Evolutionary conservation across 208 protist genomes (phyloP).

Genomic region (Strigomonas culicis): DNA sequence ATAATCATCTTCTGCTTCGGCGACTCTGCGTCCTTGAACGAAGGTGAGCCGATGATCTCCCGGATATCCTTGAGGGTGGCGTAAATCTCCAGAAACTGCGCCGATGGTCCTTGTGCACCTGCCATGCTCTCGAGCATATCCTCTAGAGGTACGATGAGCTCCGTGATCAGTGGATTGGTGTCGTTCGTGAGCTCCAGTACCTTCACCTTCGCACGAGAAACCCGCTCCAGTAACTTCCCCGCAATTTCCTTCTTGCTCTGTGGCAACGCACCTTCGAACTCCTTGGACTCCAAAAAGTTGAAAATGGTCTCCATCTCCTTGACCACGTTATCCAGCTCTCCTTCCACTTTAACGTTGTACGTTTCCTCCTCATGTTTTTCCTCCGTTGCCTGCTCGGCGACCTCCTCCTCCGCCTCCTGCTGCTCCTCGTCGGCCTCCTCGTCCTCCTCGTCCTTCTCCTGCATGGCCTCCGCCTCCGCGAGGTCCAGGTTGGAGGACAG

Average conservation of each 20-base stretch:
- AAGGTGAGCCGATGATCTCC: conserved; percentile 31
- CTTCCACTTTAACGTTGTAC: conserved; percentile 6
- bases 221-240: conserved; percentile 18
- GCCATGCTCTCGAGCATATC: conserved; percentile 34
- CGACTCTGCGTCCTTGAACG: conserved; percentile 26
- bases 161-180: conserved; percentile 20
- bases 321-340: conserved; percentile 9
- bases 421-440: conserved; percentile 1
- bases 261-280: conserved; percentile 28
- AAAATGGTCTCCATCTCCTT: conserved; percentile 16
- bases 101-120: conserved; percentile 10
- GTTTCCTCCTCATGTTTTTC: no score
- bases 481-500: background rate
- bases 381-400: background rate
- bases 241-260: conserved; percentile 24
- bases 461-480: background rate
- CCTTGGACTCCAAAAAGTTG: conserved; percentile 36
- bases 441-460: conserved; percentile 4
- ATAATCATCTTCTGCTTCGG: conserved; percentile 24
- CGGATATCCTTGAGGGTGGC: conserved; percentile 32
- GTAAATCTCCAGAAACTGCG: conserved; percentile 33
- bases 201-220: conserved; percentile 25
- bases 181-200: conserved; percentile 12
- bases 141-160: conserved; percentile 52
- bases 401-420: background rate